Percentiles rank a stretch among this genome's conserved stretches.
Evolutionary conservation across 495 filamentous ascomycete genomes (phyloP).

Genomic region (Podospora appendiculata): DNA sequence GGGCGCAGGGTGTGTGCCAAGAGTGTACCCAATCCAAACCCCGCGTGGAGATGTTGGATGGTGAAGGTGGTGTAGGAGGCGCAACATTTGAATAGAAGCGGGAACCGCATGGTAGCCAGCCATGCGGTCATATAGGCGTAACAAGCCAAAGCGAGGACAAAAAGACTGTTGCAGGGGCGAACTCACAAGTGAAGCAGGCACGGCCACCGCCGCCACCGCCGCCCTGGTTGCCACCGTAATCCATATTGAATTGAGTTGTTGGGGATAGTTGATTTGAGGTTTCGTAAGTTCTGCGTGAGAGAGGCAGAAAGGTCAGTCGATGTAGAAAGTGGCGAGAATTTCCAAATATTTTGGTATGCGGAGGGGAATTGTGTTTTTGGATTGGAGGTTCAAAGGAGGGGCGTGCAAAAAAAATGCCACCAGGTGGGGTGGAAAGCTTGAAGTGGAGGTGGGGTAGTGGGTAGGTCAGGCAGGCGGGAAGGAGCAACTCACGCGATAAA

Average conservation of each 20-base stretch:
- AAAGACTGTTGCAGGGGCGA: slow-evolving; percentile 7
- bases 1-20: background rate
- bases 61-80: background rate
- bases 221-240: slow-evolving; percentile 24
- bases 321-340: slow-evolving; percentile 13
- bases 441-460: background rate
- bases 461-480: background rate
- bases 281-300: background rate
- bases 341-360: background rate
- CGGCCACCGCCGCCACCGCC: slow-evolving; percentile 36
- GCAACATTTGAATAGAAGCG: too few relatives aligned
- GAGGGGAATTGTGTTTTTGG: slow-evolving; percentile 11
- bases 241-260: slow-evolving; percentile 24
- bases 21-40: background rate
- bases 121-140: slow-evolving; percentile 2
- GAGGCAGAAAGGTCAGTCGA: slow-evolving; percentile 11
- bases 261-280: slow-evolving; percentile 1
- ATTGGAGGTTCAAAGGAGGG: slow-evolving; percentile 11
- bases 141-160: slow-evolving; percentile 17
- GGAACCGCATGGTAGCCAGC: too few relatives aligned
- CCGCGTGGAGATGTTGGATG: background rate
- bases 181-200: slow-evolving; percentile 46
- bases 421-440: background rate
- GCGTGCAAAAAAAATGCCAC: slow-evolving; percentile 9
- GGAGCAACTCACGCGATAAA: background rate